A percentile compares a stretch with the other conserved stretches of the same genome.
phyloP scores from a whole-genome alignment of 495 filamentous ascomycete species.

The Penicillium taxi region DNA sequence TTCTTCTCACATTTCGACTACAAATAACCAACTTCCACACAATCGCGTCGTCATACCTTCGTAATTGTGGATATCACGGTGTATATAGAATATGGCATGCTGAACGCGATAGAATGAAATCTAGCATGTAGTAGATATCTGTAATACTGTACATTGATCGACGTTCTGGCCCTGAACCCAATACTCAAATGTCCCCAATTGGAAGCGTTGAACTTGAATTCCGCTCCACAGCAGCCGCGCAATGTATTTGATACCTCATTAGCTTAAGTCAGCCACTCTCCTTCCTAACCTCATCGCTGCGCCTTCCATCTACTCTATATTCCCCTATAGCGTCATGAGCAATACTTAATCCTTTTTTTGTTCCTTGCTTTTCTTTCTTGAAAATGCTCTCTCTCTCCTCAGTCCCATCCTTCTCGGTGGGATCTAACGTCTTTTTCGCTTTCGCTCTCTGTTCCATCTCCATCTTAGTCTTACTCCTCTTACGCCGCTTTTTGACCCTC shows the following conservation, averaged over 20 bases:
- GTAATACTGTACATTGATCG: too few species aligned
- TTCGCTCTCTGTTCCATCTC: conserved; percentile 65
- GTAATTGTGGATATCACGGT: too few species aligned
- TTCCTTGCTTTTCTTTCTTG: conserved; percentile 5
- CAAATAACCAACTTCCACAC: too few species aligned
- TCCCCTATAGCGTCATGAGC: conserved; percentile 12
- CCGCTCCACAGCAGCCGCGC: conserved; percentile 5
- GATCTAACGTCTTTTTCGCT: conserved; percentile 67
- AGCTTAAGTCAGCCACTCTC: conserved; percentile 20
- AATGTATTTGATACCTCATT: conserved; percentile 3
- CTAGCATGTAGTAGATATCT: too few species aligned
- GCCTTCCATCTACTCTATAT: too few species aligned
- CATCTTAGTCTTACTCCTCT: conserved; percentile 66
- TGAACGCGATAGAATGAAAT: too few species aligned
- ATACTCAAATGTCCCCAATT: too few species aligned
- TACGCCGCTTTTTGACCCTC: conserved; percentile 81
- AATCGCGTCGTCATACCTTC: too few species aligned
- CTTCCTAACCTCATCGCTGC: not conserved
- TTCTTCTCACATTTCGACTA: too few species aligned
- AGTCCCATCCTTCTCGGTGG: conserved; percentile 38
- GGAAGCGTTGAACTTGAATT: too few species aligned
- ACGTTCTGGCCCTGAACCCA: too few species aligned
- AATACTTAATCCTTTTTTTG: conserved; percentile 8
- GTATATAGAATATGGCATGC: too few species aligned
- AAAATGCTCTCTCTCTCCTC: conserved; percentile 22